These are phyloP conservation scores for Coniochaeta sp. DNA, from an alignment of 2,329 filamentous ascomycete species.

Conservation along the genomic window DNA sequence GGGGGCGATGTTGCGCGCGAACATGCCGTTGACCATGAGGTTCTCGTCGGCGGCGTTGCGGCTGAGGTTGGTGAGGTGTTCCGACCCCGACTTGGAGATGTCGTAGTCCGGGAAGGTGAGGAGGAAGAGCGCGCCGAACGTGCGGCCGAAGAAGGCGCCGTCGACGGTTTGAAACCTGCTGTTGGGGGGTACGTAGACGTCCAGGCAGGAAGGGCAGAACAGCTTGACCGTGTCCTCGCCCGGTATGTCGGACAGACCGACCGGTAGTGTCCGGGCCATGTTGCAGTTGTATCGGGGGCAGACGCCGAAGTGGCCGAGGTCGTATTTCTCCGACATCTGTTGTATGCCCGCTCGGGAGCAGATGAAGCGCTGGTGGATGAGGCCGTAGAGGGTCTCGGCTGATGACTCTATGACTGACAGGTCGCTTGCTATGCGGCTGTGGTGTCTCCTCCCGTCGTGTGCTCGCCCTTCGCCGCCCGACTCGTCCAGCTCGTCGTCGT, in stretches of 20 bases:
- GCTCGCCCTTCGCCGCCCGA: conserved; percentile 55
- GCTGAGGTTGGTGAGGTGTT: conserved; percentile 40
- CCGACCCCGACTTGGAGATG: conserved; percentile 63
- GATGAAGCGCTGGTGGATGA: conserved; percentile 98
- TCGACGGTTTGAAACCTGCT: conserved; percentile 96
- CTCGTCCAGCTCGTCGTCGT: conserved; percentile 66
- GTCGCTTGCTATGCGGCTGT: conserved; percentile 82
- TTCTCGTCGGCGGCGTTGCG: conserved; percentile 34
- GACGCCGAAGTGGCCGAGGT: conserved; percentile 89
- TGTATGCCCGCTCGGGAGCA: conserved; percentile 94
- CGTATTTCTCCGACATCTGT: conserved; percentile 99
- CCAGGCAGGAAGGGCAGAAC: conserved; percentile 93
- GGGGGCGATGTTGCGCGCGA: conserved; percentile 79
- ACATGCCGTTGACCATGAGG: conserved; percentile 72
- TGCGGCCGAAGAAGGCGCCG: conserved; percentile 95
- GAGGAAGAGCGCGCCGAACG: conserved; percentile 93
- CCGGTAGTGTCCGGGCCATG: conserved; percentile 81
- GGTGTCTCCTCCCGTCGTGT: conserved; percentile 63
- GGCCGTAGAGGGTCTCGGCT: conserved; percentile 94
- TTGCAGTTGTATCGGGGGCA: conserved; percentile 95
- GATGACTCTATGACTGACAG: conserved; percentile 93
- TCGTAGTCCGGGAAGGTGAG: conserved; percentile 98
- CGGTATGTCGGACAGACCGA: conserved; percentile 89
- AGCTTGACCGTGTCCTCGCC: conserved; percentile 97
- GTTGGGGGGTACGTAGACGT: conserved; percentile 96